Conservation (phyloP, 805 yeast genomes). For the Metschnikowia sp. region DNA sequence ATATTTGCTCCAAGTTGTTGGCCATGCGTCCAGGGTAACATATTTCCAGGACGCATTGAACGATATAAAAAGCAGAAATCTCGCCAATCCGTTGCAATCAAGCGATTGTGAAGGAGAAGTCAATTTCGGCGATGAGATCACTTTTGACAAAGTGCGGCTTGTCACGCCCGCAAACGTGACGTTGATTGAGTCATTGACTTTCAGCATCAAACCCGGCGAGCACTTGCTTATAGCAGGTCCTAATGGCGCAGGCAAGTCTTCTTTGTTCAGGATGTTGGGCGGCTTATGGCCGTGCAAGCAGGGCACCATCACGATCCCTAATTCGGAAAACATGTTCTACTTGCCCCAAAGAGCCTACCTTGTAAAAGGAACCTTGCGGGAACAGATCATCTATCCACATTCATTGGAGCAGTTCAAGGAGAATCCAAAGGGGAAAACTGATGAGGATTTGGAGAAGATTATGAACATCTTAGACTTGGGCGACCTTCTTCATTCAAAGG, state of each 20-base stretch:
- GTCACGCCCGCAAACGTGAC: conserved; percentile 82
- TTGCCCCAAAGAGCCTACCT: conserved; percentile 91
- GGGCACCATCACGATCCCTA: conserved; percentile 61
- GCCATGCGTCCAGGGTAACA: conserved; percentile 73
- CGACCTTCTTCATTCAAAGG: conserved; percentile 42
- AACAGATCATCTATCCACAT: conserved; percentile 87
- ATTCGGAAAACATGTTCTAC: conserved; percentile 68
- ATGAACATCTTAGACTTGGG: conserved; percentile 57
- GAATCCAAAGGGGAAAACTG: conserved; percentile 36
- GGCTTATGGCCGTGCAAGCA: conserved; percentile 85
- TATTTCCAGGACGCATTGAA: conserved; percentile 64
- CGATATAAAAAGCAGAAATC: conserved; percentile 35
- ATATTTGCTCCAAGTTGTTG: conserved; percentile 77
- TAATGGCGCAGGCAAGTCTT: conserved; percentile 94
- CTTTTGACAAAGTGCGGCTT: conserved; percentile 73
- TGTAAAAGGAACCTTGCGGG: conserved; percentile 74
- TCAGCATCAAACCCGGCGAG: conserved; percentile 75
- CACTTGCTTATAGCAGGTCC: conserved; percentile 91
- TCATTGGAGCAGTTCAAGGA: conserved; percentile 53
- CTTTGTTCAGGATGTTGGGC: conserved; percentile 84
- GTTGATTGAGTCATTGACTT: conserved; percentile 61
- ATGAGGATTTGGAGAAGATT: conserved; percentile 50
- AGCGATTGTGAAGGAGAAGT: conserved; percentile 23
- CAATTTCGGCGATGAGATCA: conserved; percentile 50
- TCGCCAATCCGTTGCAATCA: conserved; percentile 14